Evolutionary conservation across 257 asterid species (phyloP).

Genomic region (Thymus quinquecostatus): DNA sequence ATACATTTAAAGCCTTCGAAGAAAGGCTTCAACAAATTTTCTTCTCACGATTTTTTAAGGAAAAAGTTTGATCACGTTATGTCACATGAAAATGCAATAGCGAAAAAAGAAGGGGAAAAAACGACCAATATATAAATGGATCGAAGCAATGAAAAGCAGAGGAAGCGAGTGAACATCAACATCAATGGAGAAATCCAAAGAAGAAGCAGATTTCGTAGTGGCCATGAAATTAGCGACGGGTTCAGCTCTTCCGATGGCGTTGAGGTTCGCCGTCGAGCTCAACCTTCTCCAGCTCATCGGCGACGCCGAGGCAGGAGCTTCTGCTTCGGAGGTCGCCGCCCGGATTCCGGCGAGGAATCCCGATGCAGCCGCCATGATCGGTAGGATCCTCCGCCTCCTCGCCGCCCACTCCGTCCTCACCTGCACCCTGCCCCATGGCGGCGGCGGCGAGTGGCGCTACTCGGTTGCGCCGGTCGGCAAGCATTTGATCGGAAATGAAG

Average conservation of each 20-base stretch:
- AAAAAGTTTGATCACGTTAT: too few species aligned
- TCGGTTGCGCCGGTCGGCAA: slow-evolving; percentile 56
- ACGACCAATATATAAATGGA: too few species aligned
- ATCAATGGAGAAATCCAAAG: background rate
- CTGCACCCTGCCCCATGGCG: slow-evolving; percentile 36
- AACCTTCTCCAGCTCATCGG: slow-evolving; percentile 27
- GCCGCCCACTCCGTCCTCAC: slow-evolving; percentile 38
- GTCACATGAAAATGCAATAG: too few species aligned
- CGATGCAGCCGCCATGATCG: slow-evolving; percentile 36
- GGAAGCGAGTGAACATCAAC: too few species aligned
- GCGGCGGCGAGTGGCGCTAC: slow-evolving; percentile 41
- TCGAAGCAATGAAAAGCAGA: too few species aligned
- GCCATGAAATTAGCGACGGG: background rate
- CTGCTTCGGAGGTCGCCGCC: slow-evolving; percentile 43
- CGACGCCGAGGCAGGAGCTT: slow-evolving; percentile 31
- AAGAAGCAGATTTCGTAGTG: background rate
- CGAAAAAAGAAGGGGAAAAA: too few species aligned
- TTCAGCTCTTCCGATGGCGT: background rate
- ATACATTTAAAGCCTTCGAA: too few species aligned
- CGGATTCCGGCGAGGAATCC: slow-evolving; percentile 38
- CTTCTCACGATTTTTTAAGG: too few species aligned
- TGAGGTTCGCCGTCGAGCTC: background rate
- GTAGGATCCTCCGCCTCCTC: slow-evolving; percentile 47
- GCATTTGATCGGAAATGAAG: slow-evolving; percentile 46
- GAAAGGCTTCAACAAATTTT: too few species aligned